Base-by-base conservation (phyloP, 345 rosid species). In the Eucalyptus regnans region DNA sequence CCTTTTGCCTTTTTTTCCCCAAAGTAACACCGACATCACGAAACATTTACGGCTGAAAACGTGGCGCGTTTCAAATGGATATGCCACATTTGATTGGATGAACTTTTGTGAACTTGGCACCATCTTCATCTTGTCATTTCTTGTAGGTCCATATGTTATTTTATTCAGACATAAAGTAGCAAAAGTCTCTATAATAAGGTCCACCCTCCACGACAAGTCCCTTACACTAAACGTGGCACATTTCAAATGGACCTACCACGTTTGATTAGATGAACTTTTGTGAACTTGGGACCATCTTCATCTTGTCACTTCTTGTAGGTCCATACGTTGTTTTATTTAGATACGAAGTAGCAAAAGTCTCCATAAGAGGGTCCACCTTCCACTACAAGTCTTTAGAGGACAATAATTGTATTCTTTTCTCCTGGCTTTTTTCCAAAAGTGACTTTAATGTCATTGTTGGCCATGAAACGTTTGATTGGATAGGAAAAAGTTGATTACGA, bases 181-280 rank as follows among this genome's bases (percentile, higher is more conserved):
- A 6, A 60, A 60, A 11, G 1, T 27, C 8, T 60, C 4, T 11
- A 25, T 60, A 11, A 60, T 25, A 60, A 60, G 66, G 66, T 60
- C 66, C 66, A 60, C 66, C 66, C 7, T 60, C 66, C 66, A 25
- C 66, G 9, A 56, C 9, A 17, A 52, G 58, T 52, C 4, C 23
- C 9, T 52, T 22, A 27, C 5, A 1, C 1, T 5, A 60, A 27
- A 2, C 7, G 31, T 12, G 31, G 31, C 7, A 1, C 31, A 0
- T 60, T 60, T 60, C 8, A 60, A 60, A 60, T 27, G 68, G 8
- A 60, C 68, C 12, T 60, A 31, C 8, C n/a, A 12, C 7, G 3
- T 60, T 60, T 25, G 66, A 27, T 60, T 27, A 31, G 31, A 60
- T 60, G 66, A 60, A 60, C n/a, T 5, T 60, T 27, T 27, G 7